Conservation (phyloP, 495 filamentous ascomycete species). For the Aspergillus conjunctus region DNA sequence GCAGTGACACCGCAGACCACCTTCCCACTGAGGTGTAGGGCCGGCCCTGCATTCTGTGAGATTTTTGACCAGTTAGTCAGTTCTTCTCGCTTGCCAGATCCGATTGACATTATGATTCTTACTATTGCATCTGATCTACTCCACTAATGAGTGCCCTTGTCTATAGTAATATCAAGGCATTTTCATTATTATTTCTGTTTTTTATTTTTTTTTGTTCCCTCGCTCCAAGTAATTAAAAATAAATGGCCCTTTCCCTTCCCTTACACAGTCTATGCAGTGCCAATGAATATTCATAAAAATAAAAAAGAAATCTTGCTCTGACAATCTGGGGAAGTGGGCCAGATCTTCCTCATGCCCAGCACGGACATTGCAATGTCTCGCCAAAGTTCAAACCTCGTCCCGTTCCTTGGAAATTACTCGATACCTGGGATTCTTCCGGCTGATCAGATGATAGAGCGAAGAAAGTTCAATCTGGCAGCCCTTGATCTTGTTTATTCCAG, state of each 20-base stretch:
- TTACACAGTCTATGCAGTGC: neutral
- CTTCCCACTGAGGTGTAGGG: slow-evolving; percentile 14
- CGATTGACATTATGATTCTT: slow-evolving; percentile 7
- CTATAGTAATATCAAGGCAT: neutral
- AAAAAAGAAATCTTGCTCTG: slow-evolving; percentile 16
- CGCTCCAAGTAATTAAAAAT: neutral
- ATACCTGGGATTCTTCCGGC: neutral
- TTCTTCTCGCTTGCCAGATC: slow-evolving; percentile 3
- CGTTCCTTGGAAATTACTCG: neutral
- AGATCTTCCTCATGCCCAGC: slow-evolving; percentile 40
- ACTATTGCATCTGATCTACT: slow-evolving; percentile 6
- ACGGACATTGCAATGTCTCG: slow-evolving; percentile 36
- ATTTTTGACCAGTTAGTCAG: slow-evolving; percentile 20
- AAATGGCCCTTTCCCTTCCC: neutral
- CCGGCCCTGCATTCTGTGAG: slow-evolving; percentile 14
- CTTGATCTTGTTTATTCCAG: neutral
- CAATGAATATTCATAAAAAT: slow-evolving; percentile 8
- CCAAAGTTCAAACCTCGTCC: neutral
- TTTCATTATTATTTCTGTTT: neutral
- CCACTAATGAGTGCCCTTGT: neutral
- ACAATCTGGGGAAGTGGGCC: slow-evolving; percentile 51
- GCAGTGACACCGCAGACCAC: slow-evolving; percentile 25
- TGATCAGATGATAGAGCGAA: slow-evolving; percentile 14
- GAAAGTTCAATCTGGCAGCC: neutral
- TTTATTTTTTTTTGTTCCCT: neutral